Percentiles rank a stretch among this genome's conserved stretches.
phyloP scores from a whole-genome alignment of 305 asterid genomes.

The Stenogyne calaminthoides region DNA sequence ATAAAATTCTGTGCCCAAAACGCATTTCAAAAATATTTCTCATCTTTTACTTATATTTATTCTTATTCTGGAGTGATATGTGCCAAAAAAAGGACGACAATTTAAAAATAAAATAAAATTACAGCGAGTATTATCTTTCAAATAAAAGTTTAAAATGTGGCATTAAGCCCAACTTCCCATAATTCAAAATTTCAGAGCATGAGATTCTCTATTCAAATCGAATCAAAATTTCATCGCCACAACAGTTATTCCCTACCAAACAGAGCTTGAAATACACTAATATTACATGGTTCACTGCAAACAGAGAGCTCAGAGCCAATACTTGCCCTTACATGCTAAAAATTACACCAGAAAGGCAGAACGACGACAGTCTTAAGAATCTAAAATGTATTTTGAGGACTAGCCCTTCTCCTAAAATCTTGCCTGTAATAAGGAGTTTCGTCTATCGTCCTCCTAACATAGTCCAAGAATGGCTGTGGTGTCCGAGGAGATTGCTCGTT shows the following conservation, averaged over 20 bases:
- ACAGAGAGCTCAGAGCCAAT: neutral
- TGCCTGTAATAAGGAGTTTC: constrained; percentile 92
- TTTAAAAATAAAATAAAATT: no score
- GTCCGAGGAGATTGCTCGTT: constrained; percentile 80
- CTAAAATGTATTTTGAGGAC: constrained; percentile 79
- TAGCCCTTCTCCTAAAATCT: constrained; percentile 71
- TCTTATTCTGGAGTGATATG: no score
- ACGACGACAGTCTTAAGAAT: neutral
- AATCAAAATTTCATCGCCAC: neutral
- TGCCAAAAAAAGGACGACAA: no score
- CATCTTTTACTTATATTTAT: no score
- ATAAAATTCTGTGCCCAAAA: no score
- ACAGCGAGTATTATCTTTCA: no score
- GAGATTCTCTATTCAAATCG: constrained; percentile 7
- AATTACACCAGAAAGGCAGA: constrained; percentile 4
- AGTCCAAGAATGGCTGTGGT: constrained; percentile 88
- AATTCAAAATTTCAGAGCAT: neutral
- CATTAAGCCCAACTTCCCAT: no score
- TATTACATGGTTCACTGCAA: constrained; percentile 19
- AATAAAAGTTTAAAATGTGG: no score
- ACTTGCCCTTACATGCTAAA: constrained; percentile 22
- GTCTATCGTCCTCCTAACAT: constrained; percentile 80
- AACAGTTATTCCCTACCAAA: neutral
- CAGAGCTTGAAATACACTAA: constrained; percentile 16
- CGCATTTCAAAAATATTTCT: no score